These are phyloP conservation scores for Ogataea corticis DNA, from an alignment of 805 yeast species.

Conservation along the genomic window DNA sequence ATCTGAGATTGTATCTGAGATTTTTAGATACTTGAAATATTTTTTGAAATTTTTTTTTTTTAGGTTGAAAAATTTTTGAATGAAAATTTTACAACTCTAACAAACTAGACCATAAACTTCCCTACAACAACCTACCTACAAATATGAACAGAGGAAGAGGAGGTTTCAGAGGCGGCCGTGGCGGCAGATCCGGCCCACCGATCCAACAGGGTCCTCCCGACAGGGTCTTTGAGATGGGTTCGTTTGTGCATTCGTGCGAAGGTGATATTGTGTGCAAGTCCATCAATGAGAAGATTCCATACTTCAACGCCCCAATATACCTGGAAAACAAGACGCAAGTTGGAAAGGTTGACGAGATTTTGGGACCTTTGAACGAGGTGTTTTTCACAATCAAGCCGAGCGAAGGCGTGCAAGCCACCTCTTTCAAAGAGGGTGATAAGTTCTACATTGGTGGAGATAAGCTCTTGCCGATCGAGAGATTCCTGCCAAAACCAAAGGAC, in stretches of 20 bases:
- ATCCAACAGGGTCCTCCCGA: constrained; percentile 96
- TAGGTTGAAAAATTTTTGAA: constrained; percentile 9
- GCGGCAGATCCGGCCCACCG: constrained; percentile 73
- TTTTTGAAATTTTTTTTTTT: constrained; percentile 1
- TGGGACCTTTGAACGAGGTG: constrained; percentile 98
- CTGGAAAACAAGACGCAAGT: constrained; percentile 93
- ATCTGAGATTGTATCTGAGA: not conserved
- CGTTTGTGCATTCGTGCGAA: constrained; percentile 89
- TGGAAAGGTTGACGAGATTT: constrained; percentile 97
- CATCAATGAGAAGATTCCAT: constrained; percentile 90
- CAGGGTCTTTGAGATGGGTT: constrained; percentile 90
- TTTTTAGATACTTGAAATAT: constrained; percentile 2
- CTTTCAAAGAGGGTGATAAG: constrained; percentile 95
- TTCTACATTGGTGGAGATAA: constrained; percentile 95
- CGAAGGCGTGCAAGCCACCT: constrained; percentile 93
- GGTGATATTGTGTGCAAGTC: constrained; percentile 97
- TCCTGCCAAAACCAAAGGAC: constrained; percentile 92
- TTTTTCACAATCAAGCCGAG: constrained; percentile 93
- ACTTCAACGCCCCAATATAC: constrained; percentile 97
- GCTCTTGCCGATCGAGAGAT: constrained; percentile 92
- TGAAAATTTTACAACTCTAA: constrained; percentile 10
- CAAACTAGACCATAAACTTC: not conserved
- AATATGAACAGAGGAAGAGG: constrained; percentile 70
- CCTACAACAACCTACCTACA: not conserved
- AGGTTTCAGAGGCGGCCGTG: constrained; percentile 59